These are phyloP conservation scores for Xenosphaeropsis pyriputrescens DNA, from an alignment of 2,329 filamentous ascomycete species.

Conservation along the genomic window DNA sequence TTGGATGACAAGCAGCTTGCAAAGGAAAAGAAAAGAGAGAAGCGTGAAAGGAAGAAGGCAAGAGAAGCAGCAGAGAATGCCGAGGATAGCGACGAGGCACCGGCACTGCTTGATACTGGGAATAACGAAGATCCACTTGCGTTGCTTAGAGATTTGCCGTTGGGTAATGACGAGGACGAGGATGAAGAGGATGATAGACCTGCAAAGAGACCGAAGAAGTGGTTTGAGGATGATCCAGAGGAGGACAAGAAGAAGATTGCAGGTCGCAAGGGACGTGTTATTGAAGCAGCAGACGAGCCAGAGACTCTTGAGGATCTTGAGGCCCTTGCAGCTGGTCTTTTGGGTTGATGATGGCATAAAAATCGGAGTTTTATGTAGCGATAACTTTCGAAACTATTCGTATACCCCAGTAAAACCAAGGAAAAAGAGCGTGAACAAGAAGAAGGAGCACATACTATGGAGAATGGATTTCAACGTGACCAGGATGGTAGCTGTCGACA, in stretches of 20 bases:
- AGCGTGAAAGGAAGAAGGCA: constrained; percentile 58
- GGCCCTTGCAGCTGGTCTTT: constrained; percentile 56
- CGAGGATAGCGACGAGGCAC: constrained; percentile 15
- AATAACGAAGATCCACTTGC: constrained; percentile 40
- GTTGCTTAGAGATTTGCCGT: constrained; percentile 40
- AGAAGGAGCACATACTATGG: no score
- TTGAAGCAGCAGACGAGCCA: constrained; percentile 51
- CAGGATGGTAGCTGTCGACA: no score
- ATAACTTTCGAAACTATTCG: no score
- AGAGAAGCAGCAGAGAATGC: constrained; percentile 40
- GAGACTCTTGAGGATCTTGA: constrained; percentile 72
- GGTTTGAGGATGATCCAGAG: constrained; percentile 56
- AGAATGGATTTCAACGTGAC: no score
- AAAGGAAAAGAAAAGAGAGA: constrained; percentile 65
- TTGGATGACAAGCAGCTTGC: constrained; percentile 68
- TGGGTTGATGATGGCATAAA: constrained; percentile 26
- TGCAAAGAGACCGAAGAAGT: constrained; percentile 58
- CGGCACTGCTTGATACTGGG: constrained; percentile 17
- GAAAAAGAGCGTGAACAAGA: no score
- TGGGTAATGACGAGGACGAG: constrained; percentile 24
- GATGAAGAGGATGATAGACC: constrained; percentile 28
- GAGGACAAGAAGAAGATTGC: constrained; percentile 26
- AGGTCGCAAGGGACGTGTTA: constrained; percentile 35
- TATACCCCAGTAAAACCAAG: no score
- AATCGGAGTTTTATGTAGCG: no score